Base-by-base conservation (phyloP, 2,329 filamentous ascomycete species). In the Epichloe scottii region DNA sequence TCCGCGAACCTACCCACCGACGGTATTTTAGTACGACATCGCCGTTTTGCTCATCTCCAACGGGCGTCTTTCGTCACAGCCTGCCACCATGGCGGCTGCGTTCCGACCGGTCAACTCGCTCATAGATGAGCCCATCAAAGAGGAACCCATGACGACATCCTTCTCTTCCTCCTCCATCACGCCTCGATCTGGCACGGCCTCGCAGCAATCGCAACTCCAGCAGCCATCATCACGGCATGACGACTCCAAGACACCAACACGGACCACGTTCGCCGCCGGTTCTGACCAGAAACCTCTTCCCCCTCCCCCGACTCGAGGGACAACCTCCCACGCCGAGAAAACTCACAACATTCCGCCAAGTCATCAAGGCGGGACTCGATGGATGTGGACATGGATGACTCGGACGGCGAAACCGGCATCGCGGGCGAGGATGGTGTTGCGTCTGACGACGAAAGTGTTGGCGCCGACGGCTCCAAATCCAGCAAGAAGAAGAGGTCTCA, bases 401-500 rank as follows among this genome's bases (percentile, higher is more conserved):
- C 85, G 11, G 86, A 88, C 51, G 82, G 77, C 48, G 85, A 86
- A 57, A 68, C 59, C 3, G 69, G 68, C 12, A 30, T 10, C 26
- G 63, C 60, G 1, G 68, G 65, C 48, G 76, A 78, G 12, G 77
- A 77, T 39, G 73, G 67, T 17, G 74, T 66, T 23, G 75, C 66
- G 34, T 86, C 85, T 12, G 86, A 88, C 54, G 78, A 78, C 46
- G 84, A 79, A 38, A 82, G 77, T 58, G 74, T 83, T 21, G 77
- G 77, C 51, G 80, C 76, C 11, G 82, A 85, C 62, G 72, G 81
- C 41, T 73, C 75, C n/a, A 79, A 84, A 55, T 85, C 87, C 8
- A 83, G 78, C 49, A 95, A 94, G 71, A 97, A 96, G 78, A 96
- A 95, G 71, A 95, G 95, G 68, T 89, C 89, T 0, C 89, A 96